Base-by-base conservation (phyloP, 2,329 filamentous ascomycete species). In the Beauveria medogensis region DNA sequence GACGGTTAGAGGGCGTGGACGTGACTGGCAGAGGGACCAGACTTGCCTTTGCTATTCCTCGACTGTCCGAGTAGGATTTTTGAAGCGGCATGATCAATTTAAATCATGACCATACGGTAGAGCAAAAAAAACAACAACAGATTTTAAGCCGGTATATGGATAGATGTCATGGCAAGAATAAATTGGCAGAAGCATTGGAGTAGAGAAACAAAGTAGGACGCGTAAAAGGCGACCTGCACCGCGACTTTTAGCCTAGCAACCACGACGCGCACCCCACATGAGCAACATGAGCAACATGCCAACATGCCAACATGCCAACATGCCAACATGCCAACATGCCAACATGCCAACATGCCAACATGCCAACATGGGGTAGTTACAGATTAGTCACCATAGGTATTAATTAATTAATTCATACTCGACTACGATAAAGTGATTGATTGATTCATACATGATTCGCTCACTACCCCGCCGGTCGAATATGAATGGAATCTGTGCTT, bases 71-170 rank as follows among this genome's bases (percentile, higher is more conserved):
- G 48, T 60, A 60, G 1, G 59, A 60, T 60, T 60, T 60, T 43
- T 60, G 59, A 54, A 60, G 59, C 52, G 59, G 71, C 73, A 74
- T 74, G 62, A 64, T 67, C 62, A 46, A 46, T 53, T 55, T 46
- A 52, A 55, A 54, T 61, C 64, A 57, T 62, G 48, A 60, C 63
- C 62, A 60, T 41, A 61, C 59, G 65, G 68, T 59, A 62, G 52
- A 62, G 60, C 62, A 24, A 51, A 59, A 26, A 14, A 28, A n/a
- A n/a, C n/a, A n/a, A 4, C 8, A 22, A 22, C 24, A 43, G 20
- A n/a, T 30, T 37, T 56, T 8, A 47, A 34, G 22, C 16, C 43
- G 44, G 47, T 20, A 16, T 54, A 43, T 47, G 51, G 44, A 55
- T 24, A 51, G 22, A 22, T 34, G 59, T 18, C 44, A 50, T 55